Conservation (phyloP, 176 grass and related monocot genomes). For the Ampelocalamus luodianensis region DNA sequence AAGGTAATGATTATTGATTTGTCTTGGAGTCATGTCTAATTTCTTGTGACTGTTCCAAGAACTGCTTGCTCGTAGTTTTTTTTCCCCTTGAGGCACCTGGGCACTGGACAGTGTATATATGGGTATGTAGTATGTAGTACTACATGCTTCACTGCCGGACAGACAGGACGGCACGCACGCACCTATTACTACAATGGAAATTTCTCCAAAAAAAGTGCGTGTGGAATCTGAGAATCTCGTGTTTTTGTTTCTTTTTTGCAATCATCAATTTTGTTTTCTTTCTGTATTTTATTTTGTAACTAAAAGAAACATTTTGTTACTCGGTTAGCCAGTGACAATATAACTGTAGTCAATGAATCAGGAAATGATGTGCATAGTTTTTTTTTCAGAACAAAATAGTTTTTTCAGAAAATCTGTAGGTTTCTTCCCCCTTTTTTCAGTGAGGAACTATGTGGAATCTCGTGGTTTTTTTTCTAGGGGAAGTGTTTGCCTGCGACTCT, state of each 20-base stretch:
- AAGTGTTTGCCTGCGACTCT: neutral
- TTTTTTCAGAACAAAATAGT: neutral
- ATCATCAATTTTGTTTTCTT: neutral
- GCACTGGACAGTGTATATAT: neutral
- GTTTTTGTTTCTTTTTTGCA: neutral
- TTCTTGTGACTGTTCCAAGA: neutral
- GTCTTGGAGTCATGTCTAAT: neutral
- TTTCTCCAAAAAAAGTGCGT: neutral
- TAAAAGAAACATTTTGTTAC: neutral
- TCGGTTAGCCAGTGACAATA: neutral
- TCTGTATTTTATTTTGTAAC: neutral
- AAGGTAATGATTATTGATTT: neutral
- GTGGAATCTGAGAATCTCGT: neutral
- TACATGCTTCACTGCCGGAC: neutral
- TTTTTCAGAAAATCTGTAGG: neutral
- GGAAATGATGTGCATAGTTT: no score
- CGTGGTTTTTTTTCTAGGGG: neutral
- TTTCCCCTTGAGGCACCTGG: neutral
- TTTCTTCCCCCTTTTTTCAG: neutral
- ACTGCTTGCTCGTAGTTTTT: neutral
- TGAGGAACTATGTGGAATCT: neutral
- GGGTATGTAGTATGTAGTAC: neutral
- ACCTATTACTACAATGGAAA: neutral
- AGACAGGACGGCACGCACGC: neutral
- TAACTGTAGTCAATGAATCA: neutral